phyloP scores from a whole-genome alignment of 305 asterid species.

The Fraxinus greggii region DNA sequence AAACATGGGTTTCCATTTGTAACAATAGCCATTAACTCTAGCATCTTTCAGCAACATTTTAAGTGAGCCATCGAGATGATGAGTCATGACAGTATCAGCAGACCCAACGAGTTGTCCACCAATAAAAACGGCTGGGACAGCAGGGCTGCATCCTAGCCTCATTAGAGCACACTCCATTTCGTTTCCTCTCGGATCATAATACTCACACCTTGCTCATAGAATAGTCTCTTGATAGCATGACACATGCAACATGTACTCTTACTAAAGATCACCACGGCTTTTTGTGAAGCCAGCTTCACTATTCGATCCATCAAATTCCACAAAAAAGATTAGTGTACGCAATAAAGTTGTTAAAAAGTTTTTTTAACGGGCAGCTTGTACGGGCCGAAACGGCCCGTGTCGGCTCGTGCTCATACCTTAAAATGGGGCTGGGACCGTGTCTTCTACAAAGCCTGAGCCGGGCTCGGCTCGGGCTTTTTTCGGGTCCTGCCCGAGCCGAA shows the following conservation, averaged over 20 bases:
- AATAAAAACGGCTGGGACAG: constrained; percentile 37
- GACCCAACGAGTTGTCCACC: constrained; percentile 34
- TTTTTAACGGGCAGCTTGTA: too few species aligned
- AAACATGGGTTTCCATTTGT: too few species aligned
- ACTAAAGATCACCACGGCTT: constrained; percentile 18
- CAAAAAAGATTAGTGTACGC: too few species aligned
- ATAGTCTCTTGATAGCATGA: constrained; percentile 17
- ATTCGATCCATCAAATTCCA: constrained; percentile 6
- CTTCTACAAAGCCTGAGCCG: too few species aligned
- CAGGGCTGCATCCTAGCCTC: constrained; percentile 34
- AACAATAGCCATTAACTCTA: constrained; percentile 33
- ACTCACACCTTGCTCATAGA: constrained; percentile 17
- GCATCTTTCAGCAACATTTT: constrained; percentile 38
- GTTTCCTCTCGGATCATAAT: constrained; percentile 1
- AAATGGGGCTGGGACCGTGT: too few species aligned
- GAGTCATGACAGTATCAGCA: constrained; percentile 29
- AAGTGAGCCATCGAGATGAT: constrained; percentile 34
- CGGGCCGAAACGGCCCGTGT: too few species aligned
- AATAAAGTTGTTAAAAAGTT: too few species aligned
- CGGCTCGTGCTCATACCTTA: too few species aligned
- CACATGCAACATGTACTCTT: constrained; percentile 23
- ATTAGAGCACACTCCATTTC: constrained; percentile 27
- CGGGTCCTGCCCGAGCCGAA: too few species aligned
- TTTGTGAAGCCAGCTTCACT: not conserved
- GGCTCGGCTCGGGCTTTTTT: too few species aligned